phyloP scores from a whole-genome alignment of 2,329 filamentous ascomycete species.

The Aspergillus hortae region DNA sequence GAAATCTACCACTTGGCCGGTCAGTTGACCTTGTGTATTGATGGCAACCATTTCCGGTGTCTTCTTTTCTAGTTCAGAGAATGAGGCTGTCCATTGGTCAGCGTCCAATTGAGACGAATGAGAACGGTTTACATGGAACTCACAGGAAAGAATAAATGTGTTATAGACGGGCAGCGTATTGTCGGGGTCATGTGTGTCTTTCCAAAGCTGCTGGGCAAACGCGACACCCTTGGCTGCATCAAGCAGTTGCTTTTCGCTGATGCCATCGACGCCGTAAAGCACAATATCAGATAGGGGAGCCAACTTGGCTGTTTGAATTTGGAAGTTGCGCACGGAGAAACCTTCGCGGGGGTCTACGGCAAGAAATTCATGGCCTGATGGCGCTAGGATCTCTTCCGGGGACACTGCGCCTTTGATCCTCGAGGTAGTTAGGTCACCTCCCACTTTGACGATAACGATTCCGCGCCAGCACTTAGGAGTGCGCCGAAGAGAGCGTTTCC shows the following conservation, averaged over 20 bases:
- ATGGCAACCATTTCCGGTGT: slow-evolving; percentile 70
- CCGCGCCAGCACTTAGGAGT: slow-evolving; percentile 74
- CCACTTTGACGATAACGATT: slow-evolving; percentile 83
- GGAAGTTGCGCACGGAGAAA: slow-evolving; percentile 95
- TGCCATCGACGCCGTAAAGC: slow-evolving; percentile 75
- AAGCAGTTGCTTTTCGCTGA: slow-evolving; percentile 61
- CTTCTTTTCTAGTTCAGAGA: slow-evolving; percentile 67
- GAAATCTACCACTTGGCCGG: slow-evolving; percentile 80
- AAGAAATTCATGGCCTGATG: slow-evolving; percentile 61
- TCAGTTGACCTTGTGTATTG: slow-evolving; percentile 67
- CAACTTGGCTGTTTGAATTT: slow-evolving; percentile 87
- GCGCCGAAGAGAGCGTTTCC: slow-evolving; percentile 66
- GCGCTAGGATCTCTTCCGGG: slow-evolving; percentile 72
- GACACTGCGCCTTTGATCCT: slow-evolving; percentile 84
- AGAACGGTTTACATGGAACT: slow-evolving; percentile 21
- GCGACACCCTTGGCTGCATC: slow-evolving; percentile 63
- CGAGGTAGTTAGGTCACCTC: slow-evolving; percentile 68
- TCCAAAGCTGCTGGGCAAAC: slow-evolving; percentile 72
- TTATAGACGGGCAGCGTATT: slow-evolving; percentile 66
- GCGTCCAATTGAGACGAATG: slow-evolving; percentile 4
- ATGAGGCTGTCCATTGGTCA: slow-evolving; percentile 53
- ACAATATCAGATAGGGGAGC: slow-evolving; percentile 88
- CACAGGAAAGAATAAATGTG: slow-evolving; percentile 71
- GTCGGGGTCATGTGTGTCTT: slow-evolving; percentile 58
- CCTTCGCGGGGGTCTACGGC: slow-evolving; percentile 84